Base-by-base conservation (phyloP, 116 monocot species). In the Posidonia oceanica region DNA sequence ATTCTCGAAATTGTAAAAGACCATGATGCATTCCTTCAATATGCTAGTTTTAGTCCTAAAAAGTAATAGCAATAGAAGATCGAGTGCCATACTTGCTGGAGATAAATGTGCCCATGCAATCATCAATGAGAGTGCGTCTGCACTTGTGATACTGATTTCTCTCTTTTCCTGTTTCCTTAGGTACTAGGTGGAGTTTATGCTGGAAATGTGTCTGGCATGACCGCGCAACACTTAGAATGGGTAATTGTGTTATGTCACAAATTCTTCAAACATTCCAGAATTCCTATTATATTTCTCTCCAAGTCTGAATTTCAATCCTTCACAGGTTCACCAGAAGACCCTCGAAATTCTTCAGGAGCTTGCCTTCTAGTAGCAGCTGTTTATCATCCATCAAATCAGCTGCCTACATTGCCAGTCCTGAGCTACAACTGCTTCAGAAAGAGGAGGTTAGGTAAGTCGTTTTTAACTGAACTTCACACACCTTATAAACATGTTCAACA, bases 211-310 rank as follows among this genome's bases (percentile, higher is more conserved):
- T 91, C 91, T 64, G 94, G 91, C 39, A 78, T 88, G 42, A 94
- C 91, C 38, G 94, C 88, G 21, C 94, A 94, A 79, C 94, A 95
- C 83, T 69, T 95, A 71, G 95, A 91, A 78, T 88, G 88, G 88
- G 89, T 85, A 75, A 68, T 56, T 65, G 17, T 36, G 22, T 20
- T 65, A 7, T 57, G 12, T 61, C 4, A 58, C 10, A 3, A 5
- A 12, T 14, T 36, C n/a, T 8, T 65, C 40, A 65, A 7, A 17
- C 18, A 65, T 65, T 7, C 7, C 39, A n/a, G 2, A 17, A 18
- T 7, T 64, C 4, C 4, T 10, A 7, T 12, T 42, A 14, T 69
- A 59, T 54, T 39, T 54, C 64, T 54, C 22, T 20, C 2, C 12
- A 17, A 38, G 15, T 18, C 14, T 29, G 12, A 2, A 52, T 15